Evolutionary conservation across 441 rosid species (phyloP).

Genomic region (Gossypium trilobum): DNA sequence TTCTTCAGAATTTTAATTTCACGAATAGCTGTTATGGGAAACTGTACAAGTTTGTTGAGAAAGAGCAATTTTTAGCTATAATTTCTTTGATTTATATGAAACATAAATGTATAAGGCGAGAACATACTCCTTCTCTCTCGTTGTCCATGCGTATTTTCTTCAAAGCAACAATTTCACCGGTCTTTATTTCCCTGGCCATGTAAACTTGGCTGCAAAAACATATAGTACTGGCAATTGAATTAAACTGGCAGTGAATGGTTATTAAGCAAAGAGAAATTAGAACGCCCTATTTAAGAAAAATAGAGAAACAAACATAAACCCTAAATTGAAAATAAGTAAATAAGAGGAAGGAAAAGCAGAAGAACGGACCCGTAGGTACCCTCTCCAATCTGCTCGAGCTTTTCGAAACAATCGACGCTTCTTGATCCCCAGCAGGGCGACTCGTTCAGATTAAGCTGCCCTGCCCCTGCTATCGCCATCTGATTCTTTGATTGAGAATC

Average conservation of each 20-base stretch:
- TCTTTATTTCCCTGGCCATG: conserved; percentile 61
- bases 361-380: conserved; percentile 77
- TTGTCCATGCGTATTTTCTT: conserved; percentile 77
- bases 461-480: conserved; percentile 59
- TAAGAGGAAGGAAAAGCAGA: background rate
- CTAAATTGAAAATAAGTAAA: background rate
- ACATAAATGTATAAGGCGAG: background rate
- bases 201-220: conserved; percentile 51
- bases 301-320: background rate
- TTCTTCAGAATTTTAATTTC: conserved; percentile 89
- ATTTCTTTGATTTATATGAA: background rate
- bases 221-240: background rate
- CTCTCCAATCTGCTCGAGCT: conserved; percentile 84
- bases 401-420: conserved; percentile 81
- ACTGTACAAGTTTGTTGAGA: conserved; percentile 33
- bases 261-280: background rate
- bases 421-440: conserved; percentile 76
- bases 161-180: conserved; percentile 64
- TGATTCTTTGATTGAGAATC: background rate
- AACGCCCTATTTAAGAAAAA: background rate
- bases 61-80: background rate
- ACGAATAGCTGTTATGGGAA: conserved; percentile 89
- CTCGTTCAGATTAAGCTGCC: conserved; percentile 66
- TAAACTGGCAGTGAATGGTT: background rate
- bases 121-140: conserved; percentile 68